A percentile compares a stretch with the other conserved stretches of the same genome.
phyloP scores from a whole-genome alignment of 768 basidiomycete species.

The Collybia sordida region DNA sequence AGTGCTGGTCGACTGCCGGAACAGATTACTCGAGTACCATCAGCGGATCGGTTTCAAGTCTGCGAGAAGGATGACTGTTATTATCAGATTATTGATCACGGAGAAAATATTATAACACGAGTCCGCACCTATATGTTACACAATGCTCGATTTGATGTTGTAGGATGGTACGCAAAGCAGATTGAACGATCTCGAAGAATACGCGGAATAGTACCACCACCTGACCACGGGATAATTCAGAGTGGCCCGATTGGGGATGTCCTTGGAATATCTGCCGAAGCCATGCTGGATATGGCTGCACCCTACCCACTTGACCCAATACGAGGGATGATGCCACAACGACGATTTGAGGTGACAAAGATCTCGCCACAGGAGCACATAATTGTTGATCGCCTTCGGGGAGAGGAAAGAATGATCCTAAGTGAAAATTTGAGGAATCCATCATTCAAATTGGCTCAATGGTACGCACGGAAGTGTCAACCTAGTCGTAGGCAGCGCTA shows the following conservation, averaged over 20 bases:
- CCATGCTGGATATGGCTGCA: not conserved
- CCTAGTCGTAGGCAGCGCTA: too few species aligned
- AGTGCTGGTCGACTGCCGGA: too few species aligned
- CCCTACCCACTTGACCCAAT: slow-evolving; percentile 1
- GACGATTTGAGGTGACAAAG: not conserved
- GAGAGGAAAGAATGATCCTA: not conserved
- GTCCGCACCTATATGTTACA: not conserved
- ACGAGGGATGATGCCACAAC: not conserved
- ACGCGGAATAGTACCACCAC: not conserved
- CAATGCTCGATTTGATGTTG: not conserved
- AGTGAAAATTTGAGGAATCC: not conserved
- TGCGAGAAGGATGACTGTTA: not conserved
- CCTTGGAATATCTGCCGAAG: not conserved
- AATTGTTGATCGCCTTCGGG: not conserved
- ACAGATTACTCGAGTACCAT: too few species aligned
- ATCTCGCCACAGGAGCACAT: not conserved
- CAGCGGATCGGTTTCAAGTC: not conserved
- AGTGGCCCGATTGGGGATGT: not conserved
- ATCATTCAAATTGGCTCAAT: not conserved
- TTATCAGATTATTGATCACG: slow-evolving; percentile 7
- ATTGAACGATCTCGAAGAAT: not conserved
- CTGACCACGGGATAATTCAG: not conserved
- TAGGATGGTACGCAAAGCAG: slow-evolving; percentile 1
- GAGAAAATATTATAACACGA: slow-evolving; percentile 2
- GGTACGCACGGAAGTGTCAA: not conserved